A percentile compares a stretch with the other conserved stretches of the same genome.
Conservation (phyloP, 768 basidiomycete genomes). For the Kwoniella europaea region DNA sequence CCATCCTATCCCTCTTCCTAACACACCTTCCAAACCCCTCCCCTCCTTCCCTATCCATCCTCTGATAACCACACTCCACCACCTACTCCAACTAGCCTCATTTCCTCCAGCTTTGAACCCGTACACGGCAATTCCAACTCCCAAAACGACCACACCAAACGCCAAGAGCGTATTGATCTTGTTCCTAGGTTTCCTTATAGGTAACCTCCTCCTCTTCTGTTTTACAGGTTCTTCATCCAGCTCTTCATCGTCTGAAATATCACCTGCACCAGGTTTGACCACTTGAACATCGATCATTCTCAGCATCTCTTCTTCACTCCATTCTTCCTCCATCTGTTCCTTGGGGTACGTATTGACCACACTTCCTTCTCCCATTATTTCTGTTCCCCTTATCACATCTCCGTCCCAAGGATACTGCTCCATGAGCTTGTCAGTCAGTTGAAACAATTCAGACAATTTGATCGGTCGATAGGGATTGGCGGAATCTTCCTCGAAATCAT, state of each 20-base stretch:
- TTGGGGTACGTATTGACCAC: slow-evolving; percentile 49
- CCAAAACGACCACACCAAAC: slow-evolving; percentile 34
- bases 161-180: slow-evolving; percentile 36
- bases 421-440: slow-evolving; percentile 46
- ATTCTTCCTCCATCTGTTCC: slow-evolving; percentile 22
- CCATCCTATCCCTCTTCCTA: neutral
- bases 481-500: slow-evolving; percentile 23
- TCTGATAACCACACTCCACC: slow-evolving; percentile 41
- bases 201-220: slow-evolving; percentile 11
- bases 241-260: slow-evolving; percentile 35
- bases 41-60: slow-evolving; percentile 21
- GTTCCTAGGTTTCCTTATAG: slow-evolving; percentile 22
- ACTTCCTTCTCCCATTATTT: slow-evolving; percentile 54
- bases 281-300: slow-evolving; percentile 34
- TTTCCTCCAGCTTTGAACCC: slow-evolving; percentile 30
- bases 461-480: slow-evolving; percentile 51
- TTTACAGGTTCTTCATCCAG: neutral
- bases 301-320: slow-evolving; percentile 24
- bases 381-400: slow-evolving; percentile 39
- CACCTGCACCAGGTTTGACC: slow-evolving; percentile 30
- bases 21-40: neutral
- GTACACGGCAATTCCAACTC: slow-evolving; percentile 41
- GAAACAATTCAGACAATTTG: slow-evolving; percentile 52
- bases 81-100: slow-evolving; percentile 33
- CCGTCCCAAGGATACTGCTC: slow-evolving; percentile 49